phyloP scores from a whole-genome alignment of 768 basidiomycete species.

The Mycena galopus region DNA sequence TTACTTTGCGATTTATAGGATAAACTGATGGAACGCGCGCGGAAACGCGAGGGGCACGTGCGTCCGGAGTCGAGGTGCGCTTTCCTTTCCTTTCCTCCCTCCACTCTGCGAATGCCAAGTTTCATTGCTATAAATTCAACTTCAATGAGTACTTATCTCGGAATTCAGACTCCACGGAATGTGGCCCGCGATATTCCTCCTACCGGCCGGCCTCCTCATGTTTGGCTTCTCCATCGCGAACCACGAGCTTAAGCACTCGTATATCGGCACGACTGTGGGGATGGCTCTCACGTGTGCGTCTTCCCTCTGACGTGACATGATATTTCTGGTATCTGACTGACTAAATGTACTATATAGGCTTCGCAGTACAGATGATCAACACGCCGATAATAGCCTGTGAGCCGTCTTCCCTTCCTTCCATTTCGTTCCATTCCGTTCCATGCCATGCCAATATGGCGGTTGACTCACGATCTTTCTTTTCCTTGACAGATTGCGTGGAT shows the following conservation, averaged over 20 bases:
- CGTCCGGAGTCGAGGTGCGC: slow-evolving; percentile 30
- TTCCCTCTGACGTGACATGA: not conserved
- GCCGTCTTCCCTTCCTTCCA: not conserved
- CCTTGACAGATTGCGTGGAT: slow-evolving; percentile 32
- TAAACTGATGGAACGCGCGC: slow-evolving; percentile 32
- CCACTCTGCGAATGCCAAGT: too few species aligned
- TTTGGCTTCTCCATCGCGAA: slow-evolving; percentile 35
- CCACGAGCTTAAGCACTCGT: slow-evolving; percentile 32
- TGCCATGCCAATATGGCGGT: not conserved
- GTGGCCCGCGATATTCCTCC: slow-evolving; percentile 35
- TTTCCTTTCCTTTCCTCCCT: not conserved
- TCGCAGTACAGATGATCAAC: slow-evolving; percentile 37
- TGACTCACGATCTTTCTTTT: too few species aligned
- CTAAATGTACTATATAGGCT: slow-evolving; percentile 11
- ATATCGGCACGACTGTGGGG: slow-evolving; percentile 33
- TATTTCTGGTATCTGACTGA: too few species aligned
- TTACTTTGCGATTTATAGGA: slow-evolving; percentile 15
- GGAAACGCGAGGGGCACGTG: slow-evolving; percentile 29
- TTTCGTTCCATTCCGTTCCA: not conserved
- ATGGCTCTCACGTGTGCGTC: slow-evolving; percentile 36
- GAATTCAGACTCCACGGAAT: slow-evolving; percentile 34
- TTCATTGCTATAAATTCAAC: not conserved
- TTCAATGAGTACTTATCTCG: too few species aligned
- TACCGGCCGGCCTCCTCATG: slow-evolving; percentile 36
- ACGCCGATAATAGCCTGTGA: slow-evolving; percentile 35